phyloP scores from a whole-genome alignment of 2,329 filamentous ascomycete species.

The Fusarium neocosmosporiellum region DNA sequence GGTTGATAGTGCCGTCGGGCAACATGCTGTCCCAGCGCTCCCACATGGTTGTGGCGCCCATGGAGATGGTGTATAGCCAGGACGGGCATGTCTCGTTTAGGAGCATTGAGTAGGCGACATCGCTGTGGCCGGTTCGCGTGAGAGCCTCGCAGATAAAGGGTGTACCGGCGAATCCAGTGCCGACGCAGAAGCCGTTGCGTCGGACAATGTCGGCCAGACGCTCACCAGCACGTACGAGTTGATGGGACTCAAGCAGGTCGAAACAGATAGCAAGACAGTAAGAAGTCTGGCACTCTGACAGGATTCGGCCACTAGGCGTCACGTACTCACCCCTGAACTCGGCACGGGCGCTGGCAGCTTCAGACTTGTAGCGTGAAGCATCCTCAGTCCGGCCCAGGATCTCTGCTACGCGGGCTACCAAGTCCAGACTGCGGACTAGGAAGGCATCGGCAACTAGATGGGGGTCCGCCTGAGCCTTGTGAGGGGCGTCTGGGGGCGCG shows the following conservation, averaged over 20 bases:
- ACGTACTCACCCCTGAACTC: slow-evolving; percentile 38
- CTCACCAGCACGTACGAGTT: slow-evolving; percentile 18
- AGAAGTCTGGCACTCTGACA: slow-evolving; percentile 39
- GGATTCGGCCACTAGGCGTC: slow-evolving; percentile 31
- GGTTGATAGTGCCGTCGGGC: slow-evolving; percentile 52
- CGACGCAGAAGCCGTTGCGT: slow-evolving; percentile 32
- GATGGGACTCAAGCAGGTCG: slow-evolving; percentile 15
- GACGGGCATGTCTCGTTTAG: slow-evolving; percentile 48
- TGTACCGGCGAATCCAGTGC: slow-evolving; percentile 52
- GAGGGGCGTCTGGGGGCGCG: slow-evolving; percentile 54
- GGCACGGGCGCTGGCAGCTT: slow-evolving; percentile 23
- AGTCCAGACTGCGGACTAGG: slow-evolving; percentile 55
- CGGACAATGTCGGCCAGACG: slow-evolving; percentile 31
- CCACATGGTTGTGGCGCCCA: slow-evolving; percentile 56
- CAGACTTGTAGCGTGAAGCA: slow-evolving; percentile 8
- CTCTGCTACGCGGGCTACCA: slow-evolving; percentile 50
- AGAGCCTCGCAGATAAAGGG: slow-evolving; percentile 46
- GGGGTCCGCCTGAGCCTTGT: slow-evolving; percentile 52
- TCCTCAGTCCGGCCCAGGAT: slow-evolving; percentile 44
- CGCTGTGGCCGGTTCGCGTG: slow-evolving; percentile 18
- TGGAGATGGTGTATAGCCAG: slow-evolving; percentile 53
- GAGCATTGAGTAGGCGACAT: slow-evolving; percentile 52
- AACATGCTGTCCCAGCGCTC: slow-evolving; percentile 56
- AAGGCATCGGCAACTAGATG: slow-evolving; percentile 60
- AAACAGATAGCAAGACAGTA: slow-evolving; percentile 41